Evolutionary conservation across 176 grass and related monocot species (phyloP).

Genomic region (Areca catechu): DNA sequence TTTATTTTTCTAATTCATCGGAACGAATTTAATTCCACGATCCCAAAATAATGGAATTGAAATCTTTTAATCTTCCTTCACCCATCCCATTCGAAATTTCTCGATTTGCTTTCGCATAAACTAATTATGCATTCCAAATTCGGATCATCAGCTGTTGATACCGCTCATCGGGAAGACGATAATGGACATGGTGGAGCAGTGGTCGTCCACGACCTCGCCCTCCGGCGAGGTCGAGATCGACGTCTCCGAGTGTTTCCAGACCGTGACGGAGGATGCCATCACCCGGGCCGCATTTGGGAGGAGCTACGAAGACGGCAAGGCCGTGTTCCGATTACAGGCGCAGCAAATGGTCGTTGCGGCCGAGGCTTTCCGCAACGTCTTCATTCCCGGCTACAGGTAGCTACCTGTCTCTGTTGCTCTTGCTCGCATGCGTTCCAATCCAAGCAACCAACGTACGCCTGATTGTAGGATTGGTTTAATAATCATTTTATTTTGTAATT

Average conservation of each 20-base stretch:
- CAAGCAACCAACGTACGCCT: no score
- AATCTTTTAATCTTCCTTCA: no score
- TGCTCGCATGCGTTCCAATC: no score
- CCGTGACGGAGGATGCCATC: constrained; percentile 94
- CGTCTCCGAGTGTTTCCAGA: constrained; percentile 91
- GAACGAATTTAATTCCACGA: neutral
- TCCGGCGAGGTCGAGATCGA: constrained; percentile 89
- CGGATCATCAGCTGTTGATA: constrained; percentile 34
- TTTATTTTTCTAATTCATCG: no score
- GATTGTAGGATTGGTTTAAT: no score
- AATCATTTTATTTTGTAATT: no score
- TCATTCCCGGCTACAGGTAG: constrained; percentile 97
- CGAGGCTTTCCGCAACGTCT: constrained; percentile 90
- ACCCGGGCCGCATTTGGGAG: constrained; percentile 79
- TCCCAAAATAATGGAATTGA: no score
- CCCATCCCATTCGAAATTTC: no score
- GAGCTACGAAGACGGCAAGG: constrained; percentile 91
- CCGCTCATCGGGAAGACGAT: constrained; percentile 75
- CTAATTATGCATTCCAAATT: no score
- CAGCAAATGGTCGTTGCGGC: constrained; percentile 85
- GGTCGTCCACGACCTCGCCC: constrained; percentile 41
- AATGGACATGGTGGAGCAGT: constrained; percentile 66
- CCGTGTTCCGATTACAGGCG: constrained; percentile 74
- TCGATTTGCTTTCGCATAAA: no score
- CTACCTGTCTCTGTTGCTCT: neutral